A percentile compares a stretch with the other conserved stretches of the same genome.
Conservation (phyloP, 169 alveolate species). For the Besnoitia besnoiti region DNA sequence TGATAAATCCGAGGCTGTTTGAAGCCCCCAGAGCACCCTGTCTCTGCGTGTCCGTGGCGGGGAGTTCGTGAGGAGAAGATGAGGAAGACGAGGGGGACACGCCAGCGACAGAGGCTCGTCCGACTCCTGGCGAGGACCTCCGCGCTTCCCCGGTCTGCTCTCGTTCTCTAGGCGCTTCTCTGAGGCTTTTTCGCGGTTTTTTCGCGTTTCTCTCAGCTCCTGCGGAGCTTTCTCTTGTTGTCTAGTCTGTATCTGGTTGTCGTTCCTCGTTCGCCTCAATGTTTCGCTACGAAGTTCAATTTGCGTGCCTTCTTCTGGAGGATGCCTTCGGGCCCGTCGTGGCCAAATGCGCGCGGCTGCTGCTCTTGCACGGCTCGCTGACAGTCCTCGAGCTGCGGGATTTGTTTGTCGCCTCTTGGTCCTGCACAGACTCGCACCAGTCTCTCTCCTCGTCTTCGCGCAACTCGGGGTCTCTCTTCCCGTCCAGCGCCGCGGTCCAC, state of each 20-base stretch:
- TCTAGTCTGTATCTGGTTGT: neutral
- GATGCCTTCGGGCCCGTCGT: conserved; percentile 59
- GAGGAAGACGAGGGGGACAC: neutral
- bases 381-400: conserved; percentile 59
- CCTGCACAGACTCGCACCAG: neutral
- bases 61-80: neutral
- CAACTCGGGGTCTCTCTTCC: conserved; percentile 1
- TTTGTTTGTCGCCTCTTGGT: neutral
- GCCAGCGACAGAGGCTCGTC: neutral
- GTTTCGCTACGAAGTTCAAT: conserved; percentile 36
- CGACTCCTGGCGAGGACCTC: neutral
- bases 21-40: too few relatives aligned
- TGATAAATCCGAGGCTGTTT: too few relatives aligned
- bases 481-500: neutral
- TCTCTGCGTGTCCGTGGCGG: neutral
- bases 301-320: conserved; percentile 53
- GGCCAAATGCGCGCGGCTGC: conserved; percentile 54
- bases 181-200: too few relatives aligned
- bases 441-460: neutral
- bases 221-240: neutral
- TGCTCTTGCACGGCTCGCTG: conserved; percentile 49
- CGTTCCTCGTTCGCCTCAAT: neutral
- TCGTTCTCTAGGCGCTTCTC: neutral
- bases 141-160: neutral
- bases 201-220: neutral